A percentile compares a stretch with the other conserved stretches of the same genome.
phyloP scores from a whole-genome alignment of 2,329 filamentous ascomycete species.

The Tothia fuscella region DNA sequence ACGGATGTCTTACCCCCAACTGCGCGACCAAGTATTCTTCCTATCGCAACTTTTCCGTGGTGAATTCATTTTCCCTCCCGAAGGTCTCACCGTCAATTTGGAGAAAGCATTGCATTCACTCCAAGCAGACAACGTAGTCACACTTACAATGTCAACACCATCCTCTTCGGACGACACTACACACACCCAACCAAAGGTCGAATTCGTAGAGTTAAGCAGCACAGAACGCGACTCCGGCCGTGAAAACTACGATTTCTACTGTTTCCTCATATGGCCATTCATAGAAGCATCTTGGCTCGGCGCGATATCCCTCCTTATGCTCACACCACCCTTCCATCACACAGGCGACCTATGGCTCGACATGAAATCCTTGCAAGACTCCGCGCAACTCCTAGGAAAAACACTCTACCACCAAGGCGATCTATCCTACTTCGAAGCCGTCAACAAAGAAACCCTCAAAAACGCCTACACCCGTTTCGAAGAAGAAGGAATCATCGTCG shows the following conservation, averaged over 20 bases:
- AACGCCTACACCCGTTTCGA: constrained; percentile 83
- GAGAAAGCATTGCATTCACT: constrained; percentile 67
- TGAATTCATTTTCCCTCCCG: constrained; percentile 92
- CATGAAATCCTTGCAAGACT: constrained; percentile 63
- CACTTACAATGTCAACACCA: constrained; percentile 41
- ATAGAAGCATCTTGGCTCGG: constrained; percentile 91
- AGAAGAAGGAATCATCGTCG: constrained; percentile 77
- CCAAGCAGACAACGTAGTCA: constrained; percentile 67
- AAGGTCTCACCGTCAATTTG: constrained; percentile 69
- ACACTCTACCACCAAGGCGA: constrained; percentile 97
- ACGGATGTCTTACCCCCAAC: constrained; percentile 60
- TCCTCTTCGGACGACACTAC: too few species aligned
- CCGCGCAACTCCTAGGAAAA: constrained; percentile 79
- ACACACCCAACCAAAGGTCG: constrained; percentile 36
- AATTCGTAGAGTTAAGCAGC: constrained; percentile 60
- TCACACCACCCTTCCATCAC: constrained; percentile 55
- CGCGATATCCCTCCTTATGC: constrained; percentile 73
- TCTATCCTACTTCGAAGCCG: constrained; percentile 91
- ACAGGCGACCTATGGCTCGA: constrained; percentile 59
- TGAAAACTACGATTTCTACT: constrained; percentile 98
- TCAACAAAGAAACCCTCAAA: constrained; percentile 95
- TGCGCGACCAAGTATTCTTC: constrained; percentile 73
- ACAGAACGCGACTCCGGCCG: constrained; percentile 65
- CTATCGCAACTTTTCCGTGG: constrained; percentile 83
- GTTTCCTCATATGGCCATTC: constrained; percentile 97